phyloP scores from a whole-genome alignment of 2,329 filamentous ascomycete genomes.

The Onygenales sp. region DNA sequence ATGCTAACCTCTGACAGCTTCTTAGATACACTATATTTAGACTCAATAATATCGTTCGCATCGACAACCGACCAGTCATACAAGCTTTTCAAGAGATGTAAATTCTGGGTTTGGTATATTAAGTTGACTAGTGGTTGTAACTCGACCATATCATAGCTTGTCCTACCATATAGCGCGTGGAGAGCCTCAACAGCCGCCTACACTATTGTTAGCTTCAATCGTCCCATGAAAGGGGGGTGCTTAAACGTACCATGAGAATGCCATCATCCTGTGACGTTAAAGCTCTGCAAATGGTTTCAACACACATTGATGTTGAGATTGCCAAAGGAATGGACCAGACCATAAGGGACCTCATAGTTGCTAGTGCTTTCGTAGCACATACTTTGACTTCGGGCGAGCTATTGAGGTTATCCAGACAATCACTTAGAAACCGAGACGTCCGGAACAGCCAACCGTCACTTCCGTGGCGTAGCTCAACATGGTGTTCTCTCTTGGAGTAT shows the following conservation, averaged over 20 bases:
- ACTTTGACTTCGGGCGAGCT: constrained; percentile 57
- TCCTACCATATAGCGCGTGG: constrained; percentile 69
- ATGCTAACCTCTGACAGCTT: constrained; percentile 75
- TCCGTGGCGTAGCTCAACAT: constrained; percentile 62
- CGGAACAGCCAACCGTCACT: constrained; percentile 81
- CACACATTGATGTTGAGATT: constrained; percentile 59
- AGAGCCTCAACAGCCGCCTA: constrained; percentile 73
- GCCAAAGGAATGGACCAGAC: constrained; percentile 82
- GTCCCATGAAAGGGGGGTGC: neutral
- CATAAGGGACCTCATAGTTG: constrained; percentile 68
- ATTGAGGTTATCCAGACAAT: constrained; percentile 60
- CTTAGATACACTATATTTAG: constrained; percentile 85
- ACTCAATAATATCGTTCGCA: constrained; percentile 74
- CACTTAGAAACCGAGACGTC: constrained; percentile 62
- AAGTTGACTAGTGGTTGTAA: constrained; percentile 69
- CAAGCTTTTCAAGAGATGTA: constrained; percentile 62
- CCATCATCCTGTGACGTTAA: constrained; percentile 61
- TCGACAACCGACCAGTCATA: constrained; percentile 74
- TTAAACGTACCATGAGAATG: constrained; percentile 57
- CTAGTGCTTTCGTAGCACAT: constrained; percentile 67
- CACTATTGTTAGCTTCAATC: constrained; percentile 11
- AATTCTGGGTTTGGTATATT: constrained; percentile 64
- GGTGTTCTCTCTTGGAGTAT: constrained; percentile 63
- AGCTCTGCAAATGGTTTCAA: constrained; percentile 60
- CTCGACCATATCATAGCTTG: constrained; percentile 65